Percentiles rank a stretch among this genome's conserved stretches.
Evolutionary conservation across 2,329 filamentous ascomycete species (phyloP).

Genomic region (Aspergillus fischeri): DNA sequence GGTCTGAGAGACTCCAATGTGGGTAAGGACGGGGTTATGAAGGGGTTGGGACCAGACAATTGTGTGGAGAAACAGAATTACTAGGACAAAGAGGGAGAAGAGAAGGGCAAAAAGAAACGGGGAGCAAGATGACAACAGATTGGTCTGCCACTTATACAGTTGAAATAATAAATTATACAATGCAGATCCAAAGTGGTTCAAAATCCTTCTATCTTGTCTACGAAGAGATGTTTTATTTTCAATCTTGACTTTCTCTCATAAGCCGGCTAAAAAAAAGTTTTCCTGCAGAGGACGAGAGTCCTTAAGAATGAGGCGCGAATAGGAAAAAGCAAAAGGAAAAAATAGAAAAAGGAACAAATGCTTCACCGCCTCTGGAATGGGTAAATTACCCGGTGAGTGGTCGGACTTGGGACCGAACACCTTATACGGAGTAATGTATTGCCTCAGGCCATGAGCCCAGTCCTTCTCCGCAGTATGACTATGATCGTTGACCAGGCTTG

Average conservation of each 20-base stretch:
- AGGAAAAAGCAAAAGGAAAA: neutral
- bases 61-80: conserved; percentile 19
- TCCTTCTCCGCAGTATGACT: conserved; percentile 1
- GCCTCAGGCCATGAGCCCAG: neutral
- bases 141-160: conserved; percentile 1
- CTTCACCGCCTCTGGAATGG: conserved; percentile 8
- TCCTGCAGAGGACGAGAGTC: neutral
- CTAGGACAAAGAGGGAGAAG: conserved; percentile 14
- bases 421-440: too few relatives aligned
- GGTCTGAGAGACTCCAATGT: neutral
- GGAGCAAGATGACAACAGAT: conserved; percentile 6
- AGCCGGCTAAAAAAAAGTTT: neutral
- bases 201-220: neutral
- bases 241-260: neutral
- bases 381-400: conserved; percentile 9
- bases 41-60: conserved; percentile 18
- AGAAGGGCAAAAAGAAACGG: neutral
- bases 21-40: conserved; percentile 11
- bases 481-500: neutral
- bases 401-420: conserved; percentile 2
- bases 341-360: neutral
- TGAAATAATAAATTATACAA: neutral
- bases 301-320: conserved; percentile 2
- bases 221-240: neutral
- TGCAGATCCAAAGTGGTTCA: neutral